Evolutionary conservation across 805 yeast species (phyloP).

Genomic region (Teunomyces panamensis): DNA sequence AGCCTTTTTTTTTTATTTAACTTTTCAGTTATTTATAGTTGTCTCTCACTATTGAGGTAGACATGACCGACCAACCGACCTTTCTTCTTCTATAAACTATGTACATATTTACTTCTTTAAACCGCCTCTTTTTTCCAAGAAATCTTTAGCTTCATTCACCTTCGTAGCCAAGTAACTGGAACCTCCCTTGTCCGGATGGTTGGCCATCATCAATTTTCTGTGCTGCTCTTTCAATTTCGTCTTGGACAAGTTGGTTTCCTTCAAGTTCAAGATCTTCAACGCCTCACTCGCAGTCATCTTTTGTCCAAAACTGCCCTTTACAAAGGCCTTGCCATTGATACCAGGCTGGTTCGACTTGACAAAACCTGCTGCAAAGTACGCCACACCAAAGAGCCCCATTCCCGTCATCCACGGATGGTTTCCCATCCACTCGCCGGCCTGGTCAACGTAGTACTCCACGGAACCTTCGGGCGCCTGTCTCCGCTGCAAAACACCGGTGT

Average conservation of each 20-base stretch:
- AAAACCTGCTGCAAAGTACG: slow-evolving; percentile 64
- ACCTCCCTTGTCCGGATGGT: slow-evolving; percentile 95
- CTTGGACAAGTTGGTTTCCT: slow-evolving; percentile 60
- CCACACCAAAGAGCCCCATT: slow-evolving; percentile 62
- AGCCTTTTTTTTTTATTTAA: too few species aligned
- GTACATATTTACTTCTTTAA: slow-evolving; percentile 32
- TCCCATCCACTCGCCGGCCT: slow-evolving; percentile 55
- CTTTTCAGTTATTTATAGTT: not conserved
- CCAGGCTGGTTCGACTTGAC: slow-evolving; percentile 70
- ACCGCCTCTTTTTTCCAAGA: slow-evolving; percentile 68
- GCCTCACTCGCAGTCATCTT: slow-evolving; percentile 92
- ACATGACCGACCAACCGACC: not conserved
- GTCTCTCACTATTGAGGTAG: not conserved
- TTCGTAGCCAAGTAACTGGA: slow-evolving; percentile 86
- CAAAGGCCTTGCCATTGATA: slow-evolving; percentile 60
- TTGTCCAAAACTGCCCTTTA: slow-evolving; percentile 87
- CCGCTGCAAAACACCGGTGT: slow-evolving; percentile 40
- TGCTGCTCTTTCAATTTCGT: slow-evolving; percentile 74
- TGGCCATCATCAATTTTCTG: slow-evolving; percentile 78
- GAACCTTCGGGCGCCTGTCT: slow-evolving; percentile 43
- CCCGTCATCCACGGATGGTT: slow-evolving; percentile 77
- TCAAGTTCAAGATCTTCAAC: slow-evolving; percentile 72
- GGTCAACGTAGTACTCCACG: slow-evolving; percentile 65
- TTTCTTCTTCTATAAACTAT: not conserved
- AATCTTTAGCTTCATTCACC: slow-evolving; percentile 88